These are phyloP conservation scores for Aspergillus saccharolyticus DNA, from an alignment of 495 filamentous ascomycete genomes.

Conservation along the genomic window DNA sequence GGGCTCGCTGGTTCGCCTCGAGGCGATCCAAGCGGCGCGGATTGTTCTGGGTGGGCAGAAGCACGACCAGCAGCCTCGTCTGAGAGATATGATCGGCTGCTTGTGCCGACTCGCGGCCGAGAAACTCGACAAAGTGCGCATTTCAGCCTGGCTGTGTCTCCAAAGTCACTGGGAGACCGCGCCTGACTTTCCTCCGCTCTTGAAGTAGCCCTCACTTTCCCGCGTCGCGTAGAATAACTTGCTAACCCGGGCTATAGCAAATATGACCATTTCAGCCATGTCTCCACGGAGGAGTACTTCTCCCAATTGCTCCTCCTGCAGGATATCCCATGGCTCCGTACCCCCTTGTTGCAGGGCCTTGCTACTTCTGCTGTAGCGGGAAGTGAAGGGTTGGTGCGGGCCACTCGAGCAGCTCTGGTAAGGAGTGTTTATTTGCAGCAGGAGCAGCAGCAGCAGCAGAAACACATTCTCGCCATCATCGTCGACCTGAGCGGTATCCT, in stretches of 20 bases:
- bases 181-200: conserved; percentile 28
- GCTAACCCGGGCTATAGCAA: too few relatives aligned
- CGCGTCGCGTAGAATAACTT: neutral
- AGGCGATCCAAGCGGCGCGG: conserved; percentile 63
- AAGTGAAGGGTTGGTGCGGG: conserved; percentile 73
- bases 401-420: conserved; percentile 65
- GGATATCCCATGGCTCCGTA: conserved; percentile 33
- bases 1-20: conserved; percentile 74
- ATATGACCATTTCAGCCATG: conserved; percentile 43
- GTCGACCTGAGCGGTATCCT: conserved; percentile 41
- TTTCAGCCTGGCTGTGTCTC: conserved; percentile 54
- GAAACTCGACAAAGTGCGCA: conserved; percentile 81
- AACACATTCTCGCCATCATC: conserved; percentile 24
- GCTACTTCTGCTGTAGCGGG: conserved; percentile 79
- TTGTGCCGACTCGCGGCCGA: conserved; percentile 72
- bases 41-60: conserved; percentile 19
- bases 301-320: conserved; percentile 37
- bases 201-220: conserved; percentile 23
- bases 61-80: conserved; percentile 12
- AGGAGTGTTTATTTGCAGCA: conserved; percentile 37
- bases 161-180: conserved; percentile 37
- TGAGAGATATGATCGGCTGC: conserved; percentile 29
- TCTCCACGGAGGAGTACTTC: conserved; percentile 42
- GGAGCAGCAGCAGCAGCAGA: conserved; percentile 26
- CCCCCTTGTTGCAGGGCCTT: conserved; percentile 62